Conservation (phyloP, 176 grass and related monocot genomes). For the Avena insularis region DNA sequence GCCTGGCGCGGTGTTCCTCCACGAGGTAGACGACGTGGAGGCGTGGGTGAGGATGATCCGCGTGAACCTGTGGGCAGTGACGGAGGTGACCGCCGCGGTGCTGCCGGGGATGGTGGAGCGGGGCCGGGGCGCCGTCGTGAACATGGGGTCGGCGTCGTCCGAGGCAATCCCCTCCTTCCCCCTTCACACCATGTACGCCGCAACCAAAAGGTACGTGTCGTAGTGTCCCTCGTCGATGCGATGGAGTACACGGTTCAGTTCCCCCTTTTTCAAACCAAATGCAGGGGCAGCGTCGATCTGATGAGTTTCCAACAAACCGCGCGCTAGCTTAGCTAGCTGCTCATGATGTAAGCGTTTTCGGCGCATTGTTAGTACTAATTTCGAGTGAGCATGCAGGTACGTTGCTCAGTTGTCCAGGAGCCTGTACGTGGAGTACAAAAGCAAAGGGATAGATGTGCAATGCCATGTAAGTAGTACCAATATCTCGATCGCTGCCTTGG, state of each 20-base stretch:
- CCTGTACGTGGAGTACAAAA: slow-evolving; percentile 54
- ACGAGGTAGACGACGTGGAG: slow-evolving; percentile 43
- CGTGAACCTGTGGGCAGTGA: slow-evolving; percentile 49
- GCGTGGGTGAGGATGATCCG: slow-evolving; percentile 24
- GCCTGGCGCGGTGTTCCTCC: slow-evolving; percentile 41
- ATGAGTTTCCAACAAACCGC: neutral
- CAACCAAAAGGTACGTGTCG: slow-evolving; percentile 17
- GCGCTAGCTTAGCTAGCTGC: too few relatives aligned
- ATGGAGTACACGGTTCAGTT: neutral
- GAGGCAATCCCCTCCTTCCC: slow-evolving; percentile 44
- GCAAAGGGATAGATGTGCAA: slow-evolving; percentile 60
- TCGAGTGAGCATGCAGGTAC: slow-evolving; percentile 28
- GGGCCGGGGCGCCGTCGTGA: slow-evolving; percentile 47
- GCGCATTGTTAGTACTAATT: too few relatives aligned
- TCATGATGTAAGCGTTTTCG: too few relatives aligned
- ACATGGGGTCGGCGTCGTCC: slow-evolving; percentile 44
- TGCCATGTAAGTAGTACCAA: neutral
- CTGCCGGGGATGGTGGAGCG: slow-evolving; percentile 48
- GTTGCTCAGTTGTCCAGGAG: slow-evolving; percentile 40
- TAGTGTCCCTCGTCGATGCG: neutral
- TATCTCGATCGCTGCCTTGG: neutral
- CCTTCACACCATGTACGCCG: slow-evolving; percentile 48
- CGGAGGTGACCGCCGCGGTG: slow-evolving; percentile 44
- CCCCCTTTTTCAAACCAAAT: neutral
- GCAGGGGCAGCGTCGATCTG: neutral